Evolutionary conservation across 768 basidiomycete species (phyloP).

Genomic region (Agrocybe praecox): DNA sequence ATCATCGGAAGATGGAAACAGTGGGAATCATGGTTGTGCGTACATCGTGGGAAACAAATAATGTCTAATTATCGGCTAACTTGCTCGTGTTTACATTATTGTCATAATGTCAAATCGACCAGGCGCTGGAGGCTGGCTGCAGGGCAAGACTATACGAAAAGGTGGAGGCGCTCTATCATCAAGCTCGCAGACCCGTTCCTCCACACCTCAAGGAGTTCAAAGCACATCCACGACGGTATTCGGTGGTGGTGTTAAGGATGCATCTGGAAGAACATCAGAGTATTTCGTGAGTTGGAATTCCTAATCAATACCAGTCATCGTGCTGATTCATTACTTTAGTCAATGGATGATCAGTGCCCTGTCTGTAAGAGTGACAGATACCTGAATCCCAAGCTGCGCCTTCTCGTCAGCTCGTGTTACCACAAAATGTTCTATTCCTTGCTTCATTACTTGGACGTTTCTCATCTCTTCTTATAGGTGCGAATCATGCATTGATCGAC

Average conservation of each 20-base stretch:
- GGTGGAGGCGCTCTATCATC: constrained; percentile 49
- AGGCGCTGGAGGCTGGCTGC: constrained; percentile 58
- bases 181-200: constrained; percentile 55
- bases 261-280: constrained; percentile 79
- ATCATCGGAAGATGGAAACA: no score
- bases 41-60: neutral
- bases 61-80: neutral
- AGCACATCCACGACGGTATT: constrained; percentile 76
- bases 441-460: neutral
- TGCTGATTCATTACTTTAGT: constrained; percentile 39
- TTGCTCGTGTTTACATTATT: neutral
- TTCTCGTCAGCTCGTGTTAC: constrained; percentile 95
- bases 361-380: constrained; percentile 97
- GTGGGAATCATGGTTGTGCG: no score
- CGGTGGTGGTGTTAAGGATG: constrained; percentile 85
- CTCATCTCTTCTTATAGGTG: constrained; percentile 59
- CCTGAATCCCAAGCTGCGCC: constrained; percentile 89
- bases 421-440: constrained; percentile 84
- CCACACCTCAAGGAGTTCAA: constrained; percentile 61
- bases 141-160: constrained; percentile 77
- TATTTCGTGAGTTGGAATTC: constrained; percentile 61
- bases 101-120: constrained; percentile 20
- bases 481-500: constrained; percentile 95
- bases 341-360: constrained; percentile 94
- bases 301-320: neutral